Percentiles rank a stretch among this genome's conserved stretches.
These are phyloP conservation scores for Chlamydomonas sp. DNA, from an alignment of 139 green algal genomes.

Conservation along the genomic window DNA sequence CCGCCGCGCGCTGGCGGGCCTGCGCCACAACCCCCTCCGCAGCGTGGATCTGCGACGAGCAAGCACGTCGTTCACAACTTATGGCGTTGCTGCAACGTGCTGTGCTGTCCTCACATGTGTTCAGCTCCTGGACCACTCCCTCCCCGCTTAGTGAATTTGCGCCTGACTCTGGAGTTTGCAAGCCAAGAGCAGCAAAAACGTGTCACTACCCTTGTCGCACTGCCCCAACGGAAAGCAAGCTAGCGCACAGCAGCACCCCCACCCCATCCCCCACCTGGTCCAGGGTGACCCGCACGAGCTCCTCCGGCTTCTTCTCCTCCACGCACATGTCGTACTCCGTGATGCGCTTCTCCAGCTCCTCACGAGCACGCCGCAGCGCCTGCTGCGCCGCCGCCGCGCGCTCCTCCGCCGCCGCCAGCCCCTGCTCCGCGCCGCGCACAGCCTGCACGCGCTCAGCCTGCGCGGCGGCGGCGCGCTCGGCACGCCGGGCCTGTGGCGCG, in stretches of 20 bases:
- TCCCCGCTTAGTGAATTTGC: neutral
- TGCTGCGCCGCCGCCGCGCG: conserved; percentile 24
- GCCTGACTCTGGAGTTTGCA: too few relatives aligned
- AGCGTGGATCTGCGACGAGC: conserved; percentile 20
- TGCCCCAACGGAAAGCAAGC: too few relatives aligned
- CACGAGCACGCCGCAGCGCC: conserved; percentile 34
- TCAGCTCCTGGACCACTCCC: neutral
- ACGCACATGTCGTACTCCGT: conserved; percentile 71
- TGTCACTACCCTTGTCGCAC: too few relatives aligned
- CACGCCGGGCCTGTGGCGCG: neutral
- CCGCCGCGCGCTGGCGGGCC: neutral
- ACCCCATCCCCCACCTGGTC: conserved; percentile 5
- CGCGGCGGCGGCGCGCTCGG: neutral
- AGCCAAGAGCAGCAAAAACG: too few relatives aligned
- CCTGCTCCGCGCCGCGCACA: conserved; percentile 31
- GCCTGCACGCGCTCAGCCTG: conserved; percentile 14
- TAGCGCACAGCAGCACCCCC: neutral
- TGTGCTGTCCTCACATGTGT: too few relatives aligned
- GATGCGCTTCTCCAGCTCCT: conserved; percentile 73
- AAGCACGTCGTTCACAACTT: too few relatives aligned
- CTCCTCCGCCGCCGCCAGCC: conserved; percentile 31
- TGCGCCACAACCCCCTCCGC: conserved; percentile 31
- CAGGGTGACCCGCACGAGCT: conserved; percentile 39
- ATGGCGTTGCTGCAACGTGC: too few relatives aligned
- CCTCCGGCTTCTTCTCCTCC: conserved; percentile 55